Evolutionary conservation across 306 rosid genomes (phyloP).

Genomic region (Senna siamea): DNA sequence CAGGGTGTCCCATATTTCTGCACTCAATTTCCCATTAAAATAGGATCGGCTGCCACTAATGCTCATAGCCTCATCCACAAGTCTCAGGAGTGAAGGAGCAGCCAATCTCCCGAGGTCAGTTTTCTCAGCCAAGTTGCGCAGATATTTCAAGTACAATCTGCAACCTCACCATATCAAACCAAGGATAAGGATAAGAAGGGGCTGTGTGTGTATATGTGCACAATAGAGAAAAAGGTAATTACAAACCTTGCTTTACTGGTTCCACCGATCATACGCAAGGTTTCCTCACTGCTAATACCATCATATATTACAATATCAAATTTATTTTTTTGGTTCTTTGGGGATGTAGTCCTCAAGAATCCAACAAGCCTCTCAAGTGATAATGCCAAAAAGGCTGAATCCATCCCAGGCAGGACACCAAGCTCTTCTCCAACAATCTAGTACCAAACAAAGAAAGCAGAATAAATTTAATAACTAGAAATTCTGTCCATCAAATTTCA

Average conservation of each 20-base stretch:
- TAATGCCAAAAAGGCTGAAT: conserved; percentile 64
- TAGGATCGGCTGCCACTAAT: conserved; percentile 54
- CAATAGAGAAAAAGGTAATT: conserved; percentile 28
- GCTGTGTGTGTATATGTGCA: conserved; percentile 4
- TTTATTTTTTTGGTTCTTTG: conserved; percentile 50
- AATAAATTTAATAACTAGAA: conserved; percentile 20
- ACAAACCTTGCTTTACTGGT: conserved; percentile 84
- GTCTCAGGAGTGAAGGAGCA: conserved; percentile 85
- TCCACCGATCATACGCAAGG: conserved; percentile 73
- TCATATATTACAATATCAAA: conserved; percentile 84
- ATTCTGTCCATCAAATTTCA: conserved; percentile 29
- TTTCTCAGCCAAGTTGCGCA: conserved; percentile 79
- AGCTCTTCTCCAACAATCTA: conserved; percentile 98
- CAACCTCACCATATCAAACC: conserved; percentile 33
- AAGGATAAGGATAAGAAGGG: conserved; percentile 16
- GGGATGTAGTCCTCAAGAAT: conserved; percentile 53
- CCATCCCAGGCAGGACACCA: conserved; percentile 94
- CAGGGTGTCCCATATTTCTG: conserved; percentile 81
- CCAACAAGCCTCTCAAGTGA: conserved; percentile 73
- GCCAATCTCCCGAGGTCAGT: conserved; percentile 95
- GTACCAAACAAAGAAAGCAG: conserved; percentile 28
- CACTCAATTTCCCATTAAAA: conserved; percentile 56
- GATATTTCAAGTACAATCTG: conserved; percentile 83
- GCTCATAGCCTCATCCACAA: conserved; percentile 83
- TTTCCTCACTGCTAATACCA: conserved; percentile 83